Base-by-base conservation (phyloP, 2,329 filamentous ascomycete genomes). In the Paraphoma chrysanthemicola region DNA sequence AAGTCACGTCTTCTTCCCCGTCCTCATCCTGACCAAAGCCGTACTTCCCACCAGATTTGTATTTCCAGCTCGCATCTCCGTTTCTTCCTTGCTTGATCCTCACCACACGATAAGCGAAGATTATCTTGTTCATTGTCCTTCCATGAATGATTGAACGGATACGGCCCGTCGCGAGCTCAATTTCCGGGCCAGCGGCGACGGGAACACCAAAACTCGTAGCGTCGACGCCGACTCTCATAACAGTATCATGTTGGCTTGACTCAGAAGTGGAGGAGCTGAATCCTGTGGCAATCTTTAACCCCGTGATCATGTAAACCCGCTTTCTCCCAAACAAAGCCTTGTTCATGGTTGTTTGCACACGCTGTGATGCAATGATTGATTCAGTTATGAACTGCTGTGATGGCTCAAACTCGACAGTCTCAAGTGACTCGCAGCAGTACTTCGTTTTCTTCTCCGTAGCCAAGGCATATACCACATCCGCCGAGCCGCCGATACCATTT, bases 371-470 rank as follows among this genome's bases (percentile, higher is more conserved):
- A 12, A 16, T 28, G 42, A 57, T 53, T 4, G 17, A n/a, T 12
- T 53, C 43, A 2, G 14, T 28, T 10, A 57, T 31, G 36, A 50
- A 50, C 23, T 53, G 31, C 4, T 51, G 16, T 4, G 14, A 44
- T 16, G 54, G 45, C 36, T 53, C 50, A 10, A 57, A 57, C 42
- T 57, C 50, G 8, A 46, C 11, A 6, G 54, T 57, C 29, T 53
- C 50, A 2, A 57, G 42, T 8, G 29, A 16, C 6, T 50, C 50
- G 30, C 54, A 57, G 8, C n/a, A n/a, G 33, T 57, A 57, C 14
- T 28, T 30, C n/a, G 50, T 45, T 12, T 36, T 29, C 23, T 50
- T 46, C 16, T 57, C 50, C 12, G 36, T 28, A 11, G 46, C 33
- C 31, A 51, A 47, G 6, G 46, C 23, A 41, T 57, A 57, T 1